Conservation (phyloP, 1,284 basidiomycete species). For the Psilocybe mexicana region DNA sequence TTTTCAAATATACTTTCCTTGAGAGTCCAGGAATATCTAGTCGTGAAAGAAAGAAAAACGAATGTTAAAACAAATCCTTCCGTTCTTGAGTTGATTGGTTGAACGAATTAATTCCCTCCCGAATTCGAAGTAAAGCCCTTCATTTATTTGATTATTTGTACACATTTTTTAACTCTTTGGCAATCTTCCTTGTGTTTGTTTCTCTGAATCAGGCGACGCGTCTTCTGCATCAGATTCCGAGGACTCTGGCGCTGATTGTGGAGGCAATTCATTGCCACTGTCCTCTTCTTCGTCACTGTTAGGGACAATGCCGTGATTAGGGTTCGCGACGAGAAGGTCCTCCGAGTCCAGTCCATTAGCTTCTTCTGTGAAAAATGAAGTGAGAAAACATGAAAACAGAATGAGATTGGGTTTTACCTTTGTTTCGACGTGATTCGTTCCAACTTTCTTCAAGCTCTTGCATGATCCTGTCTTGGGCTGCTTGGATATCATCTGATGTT, state of each 20-base stretch:
- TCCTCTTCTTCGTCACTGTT: conserved; percentile 24
- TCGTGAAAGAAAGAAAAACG: too few relatives aligned
- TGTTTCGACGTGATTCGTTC: conserved; percentile 49
- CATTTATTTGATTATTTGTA: neutral
- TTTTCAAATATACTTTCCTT: too few relatives aligned
- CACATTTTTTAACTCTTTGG: neutral
- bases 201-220: neutral
- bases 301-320: conserved; percentile 35
- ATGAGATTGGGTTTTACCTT: conserved; percentile 37
- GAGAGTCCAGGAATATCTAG: too few relatives aligned
- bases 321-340: conserved; percentile 44
- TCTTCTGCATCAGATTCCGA: conserved; percentile 11
- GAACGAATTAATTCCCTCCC: too few relatives aligned
- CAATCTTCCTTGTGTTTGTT: neutral
- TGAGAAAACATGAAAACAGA: neutral
- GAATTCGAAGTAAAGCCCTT: too few relatives aligned
- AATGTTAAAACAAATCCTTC: too few relatives aligned
- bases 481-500: conserved; percentile 62
- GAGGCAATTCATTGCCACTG: conserved; percentile 5
- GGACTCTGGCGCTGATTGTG: conserved; percentile 15
- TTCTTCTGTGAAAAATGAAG: conserved; percentile 10
- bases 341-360: conserved; percentile 31
- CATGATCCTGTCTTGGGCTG: conserved; percentile 75
- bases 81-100: too few relatives aligned
- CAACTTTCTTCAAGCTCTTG: conserved; percentile 70